These are phyloP conservation scores for Trypanosoma vivax DNA, from an alignment of 208 protist genomes.

Conservation along the genomic window DNA sequence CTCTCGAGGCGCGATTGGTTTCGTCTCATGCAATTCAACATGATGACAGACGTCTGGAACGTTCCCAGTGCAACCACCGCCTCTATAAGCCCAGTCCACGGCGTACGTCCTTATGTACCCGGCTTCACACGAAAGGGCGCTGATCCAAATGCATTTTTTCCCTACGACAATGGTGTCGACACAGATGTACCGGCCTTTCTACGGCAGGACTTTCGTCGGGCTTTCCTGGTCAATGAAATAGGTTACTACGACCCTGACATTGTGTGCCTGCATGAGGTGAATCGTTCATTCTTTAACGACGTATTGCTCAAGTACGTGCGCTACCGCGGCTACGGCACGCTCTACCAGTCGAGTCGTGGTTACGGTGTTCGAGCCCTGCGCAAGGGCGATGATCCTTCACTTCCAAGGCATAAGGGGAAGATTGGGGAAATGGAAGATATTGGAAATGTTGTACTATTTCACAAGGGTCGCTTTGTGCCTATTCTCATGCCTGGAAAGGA, in stretches of 20 bases:
- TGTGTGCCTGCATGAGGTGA: conserved; percentile 78
- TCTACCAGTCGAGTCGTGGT: conserved; percentile 77
- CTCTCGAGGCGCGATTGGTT: conserved; percentile 71
- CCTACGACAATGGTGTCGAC: conserved; percentile 40
- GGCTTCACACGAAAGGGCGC: conserved; percentile 34
- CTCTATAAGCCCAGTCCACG: conserved; percentile 45
- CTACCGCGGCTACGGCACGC: conserved; percentile 65
- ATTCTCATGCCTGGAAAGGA: conserved; percentile 73
- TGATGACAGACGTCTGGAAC: conserved; percentile 63
- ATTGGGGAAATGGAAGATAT: conserved; percentile 65
- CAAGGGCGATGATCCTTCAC: conserved; percentile 33
- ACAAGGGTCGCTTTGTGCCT: conserved; percentile 81
- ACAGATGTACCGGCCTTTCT: conserved; percentile 57
- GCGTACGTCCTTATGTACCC: conserved; percentile 40
- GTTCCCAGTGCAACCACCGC: background rate
- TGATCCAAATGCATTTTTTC: conserved; percentile 24
- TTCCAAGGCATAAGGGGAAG: conserved; percentile 32
- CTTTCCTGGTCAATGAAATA: conserved; percentile 54
- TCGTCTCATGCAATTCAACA: conserved; percentile 83
- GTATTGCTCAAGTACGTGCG: conserved; percentile 63
- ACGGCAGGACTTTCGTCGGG: conserved; percentile 38
- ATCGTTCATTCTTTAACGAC: conserved; percentile 60
- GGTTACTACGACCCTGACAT: conserved; percentile 74
- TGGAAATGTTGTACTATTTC: conserved; percentile 81
- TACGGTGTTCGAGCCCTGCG: conserved; percentile 49